These are phyloP conservation scores for Pleurotus citrinopileatus DNA, from an alignment of 768 basidiomycete genomes.

Conservation along the genomic window DNA sequence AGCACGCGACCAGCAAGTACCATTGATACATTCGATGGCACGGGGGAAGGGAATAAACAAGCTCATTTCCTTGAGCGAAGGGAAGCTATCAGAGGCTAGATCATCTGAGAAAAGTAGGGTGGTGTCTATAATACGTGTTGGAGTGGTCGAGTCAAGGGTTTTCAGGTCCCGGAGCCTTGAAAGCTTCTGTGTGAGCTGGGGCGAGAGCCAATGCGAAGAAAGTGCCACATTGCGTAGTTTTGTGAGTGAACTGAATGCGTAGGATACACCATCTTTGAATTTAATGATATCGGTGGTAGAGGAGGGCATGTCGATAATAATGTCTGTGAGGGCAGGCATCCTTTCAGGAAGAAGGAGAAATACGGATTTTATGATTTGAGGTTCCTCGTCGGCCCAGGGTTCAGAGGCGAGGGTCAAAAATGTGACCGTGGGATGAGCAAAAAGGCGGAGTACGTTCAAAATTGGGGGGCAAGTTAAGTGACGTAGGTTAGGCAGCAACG, in stretches of 20 bases:
- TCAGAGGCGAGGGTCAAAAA: neutral
- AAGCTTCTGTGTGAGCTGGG: neutral
- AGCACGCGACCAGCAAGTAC: neutral
- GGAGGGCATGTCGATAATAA: neutral
- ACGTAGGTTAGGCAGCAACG: neutral
- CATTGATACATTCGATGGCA: neutral
- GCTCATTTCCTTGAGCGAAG: neutral
- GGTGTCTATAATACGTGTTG: neutral
- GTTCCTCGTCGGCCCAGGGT: neutral
- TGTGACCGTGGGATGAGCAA: neutral
- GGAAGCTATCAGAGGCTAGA: neutral
- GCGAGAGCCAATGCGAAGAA: neutral
- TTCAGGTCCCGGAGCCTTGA: neutral
- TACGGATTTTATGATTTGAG: neutral
- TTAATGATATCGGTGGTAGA: neutral
- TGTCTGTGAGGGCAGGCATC: neutral
- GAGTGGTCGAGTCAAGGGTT: neutral
- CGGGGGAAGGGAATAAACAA: neutral
- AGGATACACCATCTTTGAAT: neutral
- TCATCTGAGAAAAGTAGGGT: neutral
- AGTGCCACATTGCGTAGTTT: neutral
- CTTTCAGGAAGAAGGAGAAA: neutral
- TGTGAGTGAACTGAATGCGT: neutral
- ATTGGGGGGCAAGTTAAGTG: neutral
- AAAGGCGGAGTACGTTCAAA: neutral